Base-by-base conservation (phyloP, 1,284 basidiomycete species). In the Cryptococcus depauperatus region DNA sequence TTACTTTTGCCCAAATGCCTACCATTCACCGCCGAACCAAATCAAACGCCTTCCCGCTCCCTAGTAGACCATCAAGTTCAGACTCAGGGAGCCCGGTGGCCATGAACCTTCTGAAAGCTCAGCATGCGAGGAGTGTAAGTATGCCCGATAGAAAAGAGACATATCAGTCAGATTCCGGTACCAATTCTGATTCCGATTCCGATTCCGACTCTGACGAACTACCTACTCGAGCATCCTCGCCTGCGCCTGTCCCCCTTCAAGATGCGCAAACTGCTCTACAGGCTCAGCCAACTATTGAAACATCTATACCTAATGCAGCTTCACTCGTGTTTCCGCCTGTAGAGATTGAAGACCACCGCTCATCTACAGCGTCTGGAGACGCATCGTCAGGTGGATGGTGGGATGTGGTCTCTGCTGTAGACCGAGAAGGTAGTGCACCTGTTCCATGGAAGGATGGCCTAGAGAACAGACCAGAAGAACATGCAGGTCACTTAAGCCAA, bases 351-450 rank as follows among this genome's bases (percentile, higher is more conserved):
- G 50, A 45, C 28, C 22, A 33, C 22, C 38, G 35, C 6, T 37
- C 16, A 29, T 43, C 42, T 7, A 14, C 43, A 3, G 21, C 46
- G 10, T 48, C 48, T 32, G 42, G 43, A 6, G 33, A 32, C 9
- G 26, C 41, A 28, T 8, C 10, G 9, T 19, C 26, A 14, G 51
- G 54, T 6, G 63, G 61, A 1, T 62, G 61, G 61, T 63, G 61
- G 61, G 61, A 66, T 51, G 54, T 66, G 3, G 55, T 66, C 5
- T 64, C 61, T 1, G 60, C 58, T 5, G 53, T 62, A 9, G 47
- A 54, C 3, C n/a, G 18, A 2, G 25, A 28, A 19, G 39, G 23
- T 14, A 11, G 35, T 13, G 37, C 40, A 5, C 46, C 49, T 6
- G 52, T 48, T 4, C 57, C 58, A 2, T 57, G 54, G 56, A 41